Evolutionary conservation across 225 moss, liverwort and hornwort genomes (phyloP), one percentile per base, ranked within the genome.

Genomic region (Pseudoscleropodium purum): DNA sequence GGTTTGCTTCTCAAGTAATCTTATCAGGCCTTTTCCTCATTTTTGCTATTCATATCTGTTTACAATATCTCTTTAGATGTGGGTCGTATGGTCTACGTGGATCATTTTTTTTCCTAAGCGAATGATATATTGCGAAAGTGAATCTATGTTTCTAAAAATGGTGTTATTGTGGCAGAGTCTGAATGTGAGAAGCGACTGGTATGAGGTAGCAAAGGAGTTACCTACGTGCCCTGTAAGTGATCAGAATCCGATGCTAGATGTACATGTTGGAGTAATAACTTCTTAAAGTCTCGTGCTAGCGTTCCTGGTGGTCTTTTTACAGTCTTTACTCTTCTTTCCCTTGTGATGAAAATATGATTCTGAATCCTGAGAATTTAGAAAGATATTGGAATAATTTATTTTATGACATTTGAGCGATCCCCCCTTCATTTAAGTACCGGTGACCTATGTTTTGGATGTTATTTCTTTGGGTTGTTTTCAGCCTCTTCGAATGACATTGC

Each of bases 181-280:
- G 43, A 94, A 95, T 86, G 98, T 99, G 88, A 91, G 97, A 91
- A 96, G 94, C 59, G 92, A 92, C 57, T 56, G 79, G 25, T 82
- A 72, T 85, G 92, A 95, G 54, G 94, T 95, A 83, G 91, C 92
- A 74, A 91, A 92, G 41, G 94, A 91, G n/a, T 92, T 96, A 85
- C 88, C 93, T 37, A 94, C 91, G 56, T 95, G 95, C 87, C 95
- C 96, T 93, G 98, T 98, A 81, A 93, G 93, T 94, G 65, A 54
- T 70, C 39, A 70, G 82, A 89, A 75, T 89, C 31, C 80, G 69
- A 81, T 90, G 68, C 66, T 72, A 77, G 70, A 23, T 75, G 37
- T 52, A 63, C 31, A 39, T 76, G 47, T 54, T 86, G 33, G 16
- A 86, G 41, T 84, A 64, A 45, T 65, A 41, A 19, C 37, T 63